These are phyloP conservation scores for Heterobasidion parviporum DNA, from an alignment of 1,284 basidiomycete genomes.

Conservation along the genomic window DNA sequence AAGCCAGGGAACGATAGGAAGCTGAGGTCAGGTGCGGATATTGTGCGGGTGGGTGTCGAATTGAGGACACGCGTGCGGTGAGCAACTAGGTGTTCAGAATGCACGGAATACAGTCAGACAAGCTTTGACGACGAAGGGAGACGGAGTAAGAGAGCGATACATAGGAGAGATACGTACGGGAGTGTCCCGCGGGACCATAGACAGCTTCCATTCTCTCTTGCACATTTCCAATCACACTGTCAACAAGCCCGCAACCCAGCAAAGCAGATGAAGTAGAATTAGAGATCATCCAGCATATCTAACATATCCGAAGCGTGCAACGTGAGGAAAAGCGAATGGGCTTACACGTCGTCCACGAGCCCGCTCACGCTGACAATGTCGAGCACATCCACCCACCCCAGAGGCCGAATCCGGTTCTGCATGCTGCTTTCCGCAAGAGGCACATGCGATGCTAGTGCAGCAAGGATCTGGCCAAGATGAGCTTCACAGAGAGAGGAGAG, in stretches of 20 bases:
- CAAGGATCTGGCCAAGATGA: constrained; percentile 36
- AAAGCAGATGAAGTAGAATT: constrained; percentile 5
- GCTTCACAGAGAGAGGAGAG: constrained; percentile 27
- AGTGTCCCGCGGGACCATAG: constrained; percentile 10
- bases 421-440: constrained; percentile 37
- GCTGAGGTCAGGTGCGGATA: too few relatives aligned
- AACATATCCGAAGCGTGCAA: neutral
- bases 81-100: neutral
- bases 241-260: neutral
- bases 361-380: constrained; percentile 31
- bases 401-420: constrained; percentile 42
- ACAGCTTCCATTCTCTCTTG: constrained; percentile 27
- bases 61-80: neutral
- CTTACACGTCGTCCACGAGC: constrained; percentile 32
- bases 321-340: constrained; percentile 8
- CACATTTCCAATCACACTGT: constrained; percentile 30
- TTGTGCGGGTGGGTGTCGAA: too few relatives aligned
- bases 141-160: constrained; percentile 1
- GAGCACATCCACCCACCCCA: constrained; percentile 42
- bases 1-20: too few relatives aligned
- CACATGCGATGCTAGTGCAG: constrained; percentile 34
- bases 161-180: neutral
- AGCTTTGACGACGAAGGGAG: neutral
- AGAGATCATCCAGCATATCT: neutral
- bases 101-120: neutral